phyloP scores from a whole-genome alignment of 2,329 filamentous ascomycete species.

The Clonostachys sp. region DNA sequence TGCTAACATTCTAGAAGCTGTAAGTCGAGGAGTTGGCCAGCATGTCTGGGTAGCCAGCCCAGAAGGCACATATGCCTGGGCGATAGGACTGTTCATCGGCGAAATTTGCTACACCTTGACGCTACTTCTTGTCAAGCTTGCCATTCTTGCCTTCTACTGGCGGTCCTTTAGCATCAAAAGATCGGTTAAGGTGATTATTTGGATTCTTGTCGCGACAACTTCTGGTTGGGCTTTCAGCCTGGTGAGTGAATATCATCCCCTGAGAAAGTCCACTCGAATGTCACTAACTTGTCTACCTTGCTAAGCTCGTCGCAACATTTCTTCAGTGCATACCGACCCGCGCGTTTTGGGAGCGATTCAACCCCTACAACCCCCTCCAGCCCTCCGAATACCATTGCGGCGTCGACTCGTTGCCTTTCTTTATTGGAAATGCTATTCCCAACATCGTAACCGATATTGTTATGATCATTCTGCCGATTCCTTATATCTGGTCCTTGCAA shows the following conservation, averaged over 20 bases:
- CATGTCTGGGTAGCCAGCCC: background rate
- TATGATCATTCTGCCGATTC: constrained; percentile 17
- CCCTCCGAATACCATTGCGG: constrained; percentile 24
- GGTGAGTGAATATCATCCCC: too few species aligned
- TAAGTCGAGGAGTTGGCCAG: background rate
- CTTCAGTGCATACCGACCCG: constrained; percentile 33
- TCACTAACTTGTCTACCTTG: background rate
- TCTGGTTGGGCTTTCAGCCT: constrained; percentile 1
- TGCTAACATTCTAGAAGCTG: background rate
- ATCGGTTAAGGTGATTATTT: constrained; percentile 3
- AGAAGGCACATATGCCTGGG: background rate
- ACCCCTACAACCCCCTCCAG: constrained; percentile 20
- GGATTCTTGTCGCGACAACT: constrained; percentile 3
- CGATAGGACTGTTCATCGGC: background rate
- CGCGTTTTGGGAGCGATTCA: too few species aligned
- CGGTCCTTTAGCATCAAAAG: constrained; percentile 4
- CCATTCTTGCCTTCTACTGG: constrained; percentile 6
- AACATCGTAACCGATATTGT: constrained; percentile 31
- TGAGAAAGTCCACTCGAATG: too few species aligned
- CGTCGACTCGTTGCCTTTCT: constrained; percentile 29
- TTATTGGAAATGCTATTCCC: constrained; percentile 37
- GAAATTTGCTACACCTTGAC: background rate
- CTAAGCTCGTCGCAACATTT: constrained; percentile 18
- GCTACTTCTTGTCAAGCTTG: constrained; percentile 6
- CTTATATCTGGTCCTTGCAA: background rate